A percentile compares a stretch with the other conserved stretches of the same genome.
phyloP scores from a whole-genome alignment of 768 basidiomycete genomes.

The Lentinus brumalis region DNA sequence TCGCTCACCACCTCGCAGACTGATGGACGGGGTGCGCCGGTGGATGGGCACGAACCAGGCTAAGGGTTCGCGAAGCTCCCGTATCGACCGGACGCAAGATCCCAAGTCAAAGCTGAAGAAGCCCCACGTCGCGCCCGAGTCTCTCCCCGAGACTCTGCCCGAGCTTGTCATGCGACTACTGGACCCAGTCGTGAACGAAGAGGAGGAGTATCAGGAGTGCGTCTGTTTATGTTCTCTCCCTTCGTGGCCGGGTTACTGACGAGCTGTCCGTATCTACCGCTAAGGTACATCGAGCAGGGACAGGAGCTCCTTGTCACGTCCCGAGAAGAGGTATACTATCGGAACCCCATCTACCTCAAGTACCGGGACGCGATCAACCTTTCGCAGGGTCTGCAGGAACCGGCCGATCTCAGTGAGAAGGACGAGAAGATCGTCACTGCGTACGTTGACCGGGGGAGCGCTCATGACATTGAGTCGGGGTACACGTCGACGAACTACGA shows the following conservation, averaged over 20 bases:
- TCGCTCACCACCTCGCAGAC: constrained; percentile 38
- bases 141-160: constrained; percentile 50
- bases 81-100: constrained; percentile 39
- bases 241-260: neutral
- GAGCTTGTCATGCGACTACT: constrained; percentile 58
- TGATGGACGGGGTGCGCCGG: constrained; percentile 76
- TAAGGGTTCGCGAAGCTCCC: constrained; percentile 42
- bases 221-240: constrained; percentile 16
- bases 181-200: constrained; percentile 65
- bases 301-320: constrained; percentile 64
- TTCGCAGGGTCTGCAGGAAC: constrained; percentile 11
- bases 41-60: constrained; percentile 68
- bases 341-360: constrained; percentile 17
- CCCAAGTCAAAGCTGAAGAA: constrained; percentile 21
- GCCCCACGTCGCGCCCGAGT: constrained; percentile 21
- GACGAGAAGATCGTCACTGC: constrained; percentile 38
- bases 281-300: constrained; percentile 75
- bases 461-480: constrained; percentile 36
- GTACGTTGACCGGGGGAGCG: constrained; percentile 47
- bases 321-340: constrained; percentile 33
- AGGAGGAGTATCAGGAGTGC: constrained; percentile 73
- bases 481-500: constrained; percentile 49
- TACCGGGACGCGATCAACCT: constrained; percentile 24
- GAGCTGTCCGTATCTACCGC: constrained; percentile 2
- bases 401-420: constrained; percentile 13